Evolutionary conservation across 2,329 filamentous ascomycete genomes (phyloP).

Genomic region (Aspergillus hiratsukae): DNA sequence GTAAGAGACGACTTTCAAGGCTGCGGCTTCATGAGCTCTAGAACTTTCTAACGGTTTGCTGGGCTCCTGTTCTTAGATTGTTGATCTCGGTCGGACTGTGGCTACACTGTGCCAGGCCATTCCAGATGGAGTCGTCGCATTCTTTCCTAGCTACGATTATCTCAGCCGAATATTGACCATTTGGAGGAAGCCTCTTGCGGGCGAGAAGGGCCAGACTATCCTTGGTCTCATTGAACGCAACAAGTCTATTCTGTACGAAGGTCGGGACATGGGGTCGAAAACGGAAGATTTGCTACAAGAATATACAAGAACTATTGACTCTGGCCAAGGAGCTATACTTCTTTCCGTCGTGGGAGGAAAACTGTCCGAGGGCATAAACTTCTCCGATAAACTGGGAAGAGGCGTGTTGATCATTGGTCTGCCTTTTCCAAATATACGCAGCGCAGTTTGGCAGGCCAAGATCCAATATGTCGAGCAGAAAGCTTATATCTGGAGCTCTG

Average conservation of each 20-base stretch:
- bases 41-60: constrained; percentile 1
- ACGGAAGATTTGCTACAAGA: constrained; percentile 67
- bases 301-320: constrained; percentile 66
- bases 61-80: constrained; percentile 43
- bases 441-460: constrained; percentile 89
- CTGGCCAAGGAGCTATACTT: constrained; percentile 66
- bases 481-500: constrained; percentile 31
- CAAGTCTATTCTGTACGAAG: constrained; percentile 51
- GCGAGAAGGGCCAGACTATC: constrained; percentile 23
- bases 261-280: constrained; percentile 39
- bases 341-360: constrained; percentile 91
- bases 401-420: constrained; percentile 89
- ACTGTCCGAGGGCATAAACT: constrained; percentile 97
- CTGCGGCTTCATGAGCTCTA: neutral
- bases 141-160: constrained; percentile 94
- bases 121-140: constrained; percentile 85
- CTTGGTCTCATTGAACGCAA: constrained; percentile 30
- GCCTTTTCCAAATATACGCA: constrained; percentile 86
- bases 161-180: constrained; percentile 65
- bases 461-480: constrained; percentile 76
- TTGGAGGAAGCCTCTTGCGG: constrained; percentile 51
- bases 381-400: constrained; percentile 82
- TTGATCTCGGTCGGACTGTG: constrained; percentile 69
- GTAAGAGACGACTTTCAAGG: constrained; percentile 26
- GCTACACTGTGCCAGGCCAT: constrained; percentile 67